Percentiles rank a stretch among this genome's conserved stretches.
phyloP scores from a whole-genome alignment of 768 basidiomycete species.

The Fomitopsis serialis region DNA sequence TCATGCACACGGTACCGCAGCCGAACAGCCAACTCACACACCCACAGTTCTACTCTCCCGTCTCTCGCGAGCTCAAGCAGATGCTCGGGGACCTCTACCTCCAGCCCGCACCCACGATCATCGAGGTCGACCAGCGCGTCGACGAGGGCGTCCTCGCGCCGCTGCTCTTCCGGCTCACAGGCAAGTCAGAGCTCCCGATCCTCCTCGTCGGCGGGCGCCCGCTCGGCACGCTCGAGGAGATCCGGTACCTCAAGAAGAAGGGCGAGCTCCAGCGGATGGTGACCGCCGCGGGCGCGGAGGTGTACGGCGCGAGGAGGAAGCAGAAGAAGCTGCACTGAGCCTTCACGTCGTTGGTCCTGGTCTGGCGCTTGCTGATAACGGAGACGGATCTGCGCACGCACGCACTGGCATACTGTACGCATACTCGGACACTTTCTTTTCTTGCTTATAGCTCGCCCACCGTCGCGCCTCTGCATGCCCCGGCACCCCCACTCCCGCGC shows the following conservation, averaged over 20 bases:
- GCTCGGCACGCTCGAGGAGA: constrained; percentile 39
- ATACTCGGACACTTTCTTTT: not conserved
- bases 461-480: too few relatives aligned
- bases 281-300: constrained; percentile 50
- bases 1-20: too few relatives aligned
- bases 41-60: constrained; percentile 52
- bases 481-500: too few relatives aligned
- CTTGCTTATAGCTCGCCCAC: too few relatives aligned
- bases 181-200: constrained; percentile 49
- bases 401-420: not conserved
- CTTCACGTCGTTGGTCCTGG: too few relatives aligned
- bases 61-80: constrained; percentile 61
- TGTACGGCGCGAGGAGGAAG: constrained; percentile 51
- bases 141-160: constrained; percentile 61
- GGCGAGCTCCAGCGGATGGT: constrained; percentile 50
- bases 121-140: constrained; percentile 70
- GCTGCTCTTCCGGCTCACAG: constrained; percentile 58
- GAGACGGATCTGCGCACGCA: not conserved
- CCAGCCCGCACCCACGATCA: constrained; percentile 55
- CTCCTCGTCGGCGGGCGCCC: constrained; percentile 63
- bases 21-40: not conserved
- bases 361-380: too few relatives aligned
- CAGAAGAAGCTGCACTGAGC: constrained; percentile 20
- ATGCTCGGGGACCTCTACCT: constrained; percentile 53
- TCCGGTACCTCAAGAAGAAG: constrained; percentile 42